A percentile compares a stretch with the other conserved stretches of the same genome.
Conservation (phyloP, 2,329 filamentous ascomycete species). For the Trichophyton rubrum region DNA sequence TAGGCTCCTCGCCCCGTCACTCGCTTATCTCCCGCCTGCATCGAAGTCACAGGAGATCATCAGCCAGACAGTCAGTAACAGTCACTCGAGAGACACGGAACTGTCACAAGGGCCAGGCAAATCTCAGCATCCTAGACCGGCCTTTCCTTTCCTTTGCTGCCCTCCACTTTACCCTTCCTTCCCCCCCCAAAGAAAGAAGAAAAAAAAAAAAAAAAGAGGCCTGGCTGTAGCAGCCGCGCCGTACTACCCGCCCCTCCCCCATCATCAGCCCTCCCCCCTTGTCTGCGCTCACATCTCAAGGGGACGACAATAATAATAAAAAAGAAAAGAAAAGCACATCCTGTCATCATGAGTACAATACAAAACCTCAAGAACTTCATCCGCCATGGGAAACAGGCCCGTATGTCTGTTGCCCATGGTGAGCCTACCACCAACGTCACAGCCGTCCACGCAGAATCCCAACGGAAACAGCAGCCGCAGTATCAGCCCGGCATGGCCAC, state of each 20-base stretch:
- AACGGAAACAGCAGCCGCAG: constrained; percentile 39
- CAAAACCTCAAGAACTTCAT: constrained; percentile 98
- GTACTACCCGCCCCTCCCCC: background rate
- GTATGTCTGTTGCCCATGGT: constrained; percentile 49
- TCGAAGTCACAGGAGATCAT: background rate
- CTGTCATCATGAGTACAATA: constrained; percentile 52
- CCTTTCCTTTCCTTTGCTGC: too few species aligned
- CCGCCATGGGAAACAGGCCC: constrained; percentile 92
- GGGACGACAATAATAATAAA: too few species aligned
- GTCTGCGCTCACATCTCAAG: background rate
- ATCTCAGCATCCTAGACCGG: background rate
- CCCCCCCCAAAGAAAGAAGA: background rate
- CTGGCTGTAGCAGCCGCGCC: background rate
- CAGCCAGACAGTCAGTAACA: background rate
- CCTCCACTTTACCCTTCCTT: too few species aligned
- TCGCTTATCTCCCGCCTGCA: background rate
- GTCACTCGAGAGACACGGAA: background rate
- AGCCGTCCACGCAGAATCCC: constrained; percentile 51
- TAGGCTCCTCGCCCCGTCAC: background rate
- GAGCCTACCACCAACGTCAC: constrained; percentile 53
- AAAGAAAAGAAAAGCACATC: background rate
- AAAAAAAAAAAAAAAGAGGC: background rate
- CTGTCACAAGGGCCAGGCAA: background rate
- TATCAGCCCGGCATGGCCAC: constrained; percentile 38
- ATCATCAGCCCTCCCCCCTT: background rate